phyloP scores from a whole-genome alignment of 768 basidiomycete genomes.

The Podaxis sp. region DNA sequence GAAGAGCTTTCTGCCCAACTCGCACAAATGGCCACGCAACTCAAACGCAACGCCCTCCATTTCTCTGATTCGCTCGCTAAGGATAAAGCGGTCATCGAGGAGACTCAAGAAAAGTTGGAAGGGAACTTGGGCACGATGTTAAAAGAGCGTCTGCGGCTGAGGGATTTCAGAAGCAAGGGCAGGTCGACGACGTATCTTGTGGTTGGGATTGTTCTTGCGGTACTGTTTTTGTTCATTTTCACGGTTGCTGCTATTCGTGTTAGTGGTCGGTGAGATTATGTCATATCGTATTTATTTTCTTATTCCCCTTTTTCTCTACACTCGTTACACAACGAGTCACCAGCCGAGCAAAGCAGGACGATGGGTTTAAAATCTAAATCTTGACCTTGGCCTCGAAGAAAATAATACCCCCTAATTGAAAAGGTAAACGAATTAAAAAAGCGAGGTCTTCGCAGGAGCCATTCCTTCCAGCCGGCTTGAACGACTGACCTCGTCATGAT shows the following conservation, averaged over 20 bases:
- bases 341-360: too few relatives aligned
- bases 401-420: too few relatives aligned
- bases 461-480: too few relatives aligned
- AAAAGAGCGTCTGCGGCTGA: constrained; percentile 58
- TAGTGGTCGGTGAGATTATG: background rate
- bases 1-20: constrained; percentile 75
- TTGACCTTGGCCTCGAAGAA: too few relatives aligned
- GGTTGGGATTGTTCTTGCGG: constrained; percentile 61
- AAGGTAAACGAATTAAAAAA: too few relatives aligned
- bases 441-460: too few relatives aligned
- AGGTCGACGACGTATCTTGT: constrained; percentile 74
- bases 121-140: constrained; percentile 69
- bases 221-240: constrained; percentile 64
- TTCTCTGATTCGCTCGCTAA: constrained; percentile 73
- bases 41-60: constrained; percentile 79
- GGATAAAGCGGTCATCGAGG: constrained; percentile 71
- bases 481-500: too few relatives aligned
- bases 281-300: too few relatives aligned
- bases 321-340: too few relatives aligned
- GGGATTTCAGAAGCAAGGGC: constrained; percentile 63
- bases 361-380: too few relatives aligned
- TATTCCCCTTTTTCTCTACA: too few relatives aligned
- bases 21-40: constrained; percentile 82
- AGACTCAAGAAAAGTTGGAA: constrained; percentile 72
- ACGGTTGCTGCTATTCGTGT: constrained; percentile 77